Evolutionary conservation across 345 rosid species (phyloP), one percentile per base, ranked within the genome.

Genomic region (Rhodomyrtus tomentosa): DNA sequence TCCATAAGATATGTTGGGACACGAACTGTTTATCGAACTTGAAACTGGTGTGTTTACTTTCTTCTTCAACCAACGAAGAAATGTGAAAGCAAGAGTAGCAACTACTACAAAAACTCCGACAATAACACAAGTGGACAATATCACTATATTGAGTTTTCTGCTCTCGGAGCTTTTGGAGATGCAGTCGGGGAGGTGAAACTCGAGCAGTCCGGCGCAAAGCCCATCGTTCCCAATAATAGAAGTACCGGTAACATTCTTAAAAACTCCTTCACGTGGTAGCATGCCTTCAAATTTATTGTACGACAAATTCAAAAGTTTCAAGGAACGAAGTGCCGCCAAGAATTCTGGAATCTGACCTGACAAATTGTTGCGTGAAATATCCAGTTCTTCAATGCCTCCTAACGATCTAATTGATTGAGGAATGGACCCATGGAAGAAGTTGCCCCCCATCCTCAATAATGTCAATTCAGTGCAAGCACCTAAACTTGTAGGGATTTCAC

Each of bases 1-100:
- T 55, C 59, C 14, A 55, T 24, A 55, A 0, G 59, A 8, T 10
- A 24, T 0, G 2, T 10, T 55, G 0, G 14, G 4, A 24, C 0
- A 2, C 20, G 27, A 55, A 55, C 25, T 3, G 24, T 55, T 9
- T 4, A 4, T 24, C 2, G 5, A 55, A 55, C 14, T 10, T 0
- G 27, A 24, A 4, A 55, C 2, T 2, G 6, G 13, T 1, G 1
- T 2, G 24, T 55, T 55, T 55, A 22, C 14, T 24, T 24, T 24
- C 14, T 55, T 55, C 59, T 55, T 55, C 0, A 2, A 55, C 27
- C 59, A 24, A 55, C 5, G 2, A 24, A 1, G 2, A 24, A 10
- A 4, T 10, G 24, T 4, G 24, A 55, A 10, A 55, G 27, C 13
- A 1, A 55, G n/a, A 55, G 24, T 24, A 55, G 24, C 0, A 55